phyloP scores from a whole-genome alignment of 352 stramenopile genomes.

The Globisporangium alternatum region DNA sequence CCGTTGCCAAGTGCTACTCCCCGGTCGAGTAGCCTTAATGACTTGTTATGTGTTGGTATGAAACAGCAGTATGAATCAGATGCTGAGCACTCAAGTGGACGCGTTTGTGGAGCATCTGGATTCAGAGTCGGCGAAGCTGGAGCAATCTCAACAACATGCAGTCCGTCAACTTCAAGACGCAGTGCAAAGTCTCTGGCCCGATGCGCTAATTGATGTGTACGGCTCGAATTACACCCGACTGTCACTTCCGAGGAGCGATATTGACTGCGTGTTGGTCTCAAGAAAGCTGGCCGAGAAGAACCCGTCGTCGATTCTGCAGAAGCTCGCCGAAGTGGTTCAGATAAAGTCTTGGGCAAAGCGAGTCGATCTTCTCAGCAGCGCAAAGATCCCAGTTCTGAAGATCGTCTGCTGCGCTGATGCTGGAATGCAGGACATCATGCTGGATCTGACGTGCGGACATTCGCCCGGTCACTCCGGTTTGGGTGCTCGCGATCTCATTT shows the following conservation, averaged over 20 bases:
- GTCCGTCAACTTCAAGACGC: conserved; percentile 42
- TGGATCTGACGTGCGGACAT: conserved; percentile 96
- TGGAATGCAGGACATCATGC: conserved; percentile 46
- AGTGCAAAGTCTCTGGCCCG: conserved; percentile 73
- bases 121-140: conserved; percentile 30
- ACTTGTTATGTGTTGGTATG: neutral
- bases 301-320: conserved; percentile 88
- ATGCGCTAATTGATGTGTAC: conserved; percentile 93
- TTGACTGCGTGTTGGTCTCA: conserved; percentile 95
- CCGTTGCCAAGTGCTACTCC: neutral
- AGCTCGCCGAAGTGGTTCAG: conserved; percentile 83
- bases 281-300: conserved; percentile 71
- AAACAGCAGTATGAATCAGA: conserved; percentile 12
- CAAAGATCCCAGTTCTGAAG: conserved; percentile 96
- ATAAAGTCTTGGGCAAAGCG: conserved; percentile 70
- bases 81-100: conserved; percentile 51
- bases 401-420: conserved; percentile 48
- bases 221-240: conserved; percentile 96
- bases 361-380: conserved; percentile 93
- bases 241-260: conserved; percentile 93
- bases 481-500: conserved; percentile 90
- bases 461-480: conserved; percentile 93
- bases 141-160: conserved; percentile 45
- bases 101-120: conserved; percentile 54
- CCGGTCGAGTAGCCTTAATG: neutral